Evolutionary conservation across 768 basidiomycete genomes (phyloP).

Genomic region (Phanerodontia chrysosporium): DNA sequence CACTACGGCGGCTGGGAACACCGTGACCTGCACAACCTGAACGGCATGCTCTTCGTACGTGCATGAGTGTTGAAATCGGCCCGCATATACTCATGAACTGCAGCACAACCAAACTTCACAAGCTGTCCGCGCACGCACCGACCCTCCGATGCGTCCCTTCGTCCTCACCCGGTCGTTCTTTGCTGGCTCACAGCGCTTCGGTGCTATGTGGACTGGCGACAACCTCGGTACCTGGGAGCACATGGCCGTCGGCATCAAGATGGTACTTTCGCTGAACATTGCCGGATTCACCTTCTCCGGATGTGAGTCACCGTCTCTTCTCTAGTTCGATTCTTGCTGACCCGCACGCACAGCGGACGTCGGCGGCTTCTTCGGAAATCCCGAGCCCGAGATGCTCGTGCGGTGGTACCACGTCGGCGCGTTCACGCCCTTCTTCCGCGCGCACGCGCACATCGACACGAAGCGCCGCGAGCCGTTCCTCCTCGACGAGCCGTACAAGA

Average conservation of each 20-base stretch:
- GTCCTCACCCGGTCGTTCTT: constrained; percentile 95
- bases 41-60: constrained; percentile 88
- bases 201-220: constrained; percentile 99
- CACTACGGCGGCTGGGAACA: constrained; percentile 98
- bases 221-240: constrained; percentile 98
- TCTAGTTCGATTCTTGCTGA: not conserved
- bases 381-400: constrained; percentile 89
- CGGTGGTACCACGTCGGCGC: constrained; percentile 96
- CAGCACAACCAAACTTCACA: constrained; percentile 83
- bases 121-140: constrained; percentile 72
- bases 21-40: constrained; percentile 94
- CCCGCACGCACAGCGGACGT: constrained; percentile 70
- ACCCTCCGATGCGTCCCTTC: constrained; percentile 81
- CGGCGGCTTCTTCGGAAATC: constrained; percentile 98
- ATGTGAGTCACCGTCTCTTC: constrained; percentile 47
- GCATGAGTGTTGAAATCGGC: not conserved
- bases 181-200: constrained; percentile 91
- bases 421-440: constrained; percentile 97
- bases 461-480: constrained; percentile 96
- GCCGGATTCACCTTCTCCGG: constrained; percentile 91
- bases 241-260: constrained; percentile 89
- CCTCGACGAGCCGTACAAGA: constrained; percentile 84
- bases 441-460: constrained; percentile 96
- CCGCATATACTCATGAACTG: not conserved
- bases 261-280: constrained; percentile 85